Evolutionary conservation across 2,329 filamentous ascomycete species (phyloP).

Genomic region (Hypoxylon sp.): DNA sequence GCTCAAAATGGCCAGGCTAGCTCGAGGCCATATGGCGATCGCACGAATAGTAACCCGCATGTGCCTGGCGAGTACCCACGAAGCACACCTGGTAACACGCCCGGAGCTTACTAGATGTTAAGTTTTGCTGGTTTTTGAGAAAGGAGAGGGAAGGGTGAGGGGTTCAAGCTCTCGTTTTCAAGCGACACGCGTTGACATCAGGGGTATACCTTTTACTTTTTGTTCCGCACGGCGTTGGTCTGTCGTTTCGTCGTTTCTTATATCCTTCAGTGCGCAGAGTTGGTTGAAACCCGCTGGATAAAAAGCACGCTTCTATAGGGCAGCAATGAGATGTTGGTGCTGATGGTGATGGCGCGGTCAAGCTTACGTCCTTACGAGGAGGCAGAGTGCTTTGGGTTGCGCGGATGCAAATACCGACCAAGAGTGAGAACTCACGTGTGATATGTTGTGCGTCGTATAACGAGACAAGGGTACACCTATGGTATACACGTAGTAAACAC

Average conservation of each 20-base stretch:
- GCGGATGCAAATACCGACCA: conserved; percentile 1
- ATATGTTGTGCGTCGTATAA: neutral
- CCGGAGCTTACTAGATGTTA: conserved; percentile 33
- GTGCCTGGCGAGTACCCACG: conserved; percentile 53
- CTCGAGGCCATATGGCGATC: conserved; percentile 34
- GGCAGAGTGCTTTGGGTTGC: neutral
- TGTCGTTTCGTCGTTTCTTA: conserved; percentile 5
- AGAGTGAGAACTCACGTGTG: neutral
- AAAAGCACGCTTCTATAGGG: neutral
- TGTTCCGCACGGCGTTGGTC: conserved; percentile 27
- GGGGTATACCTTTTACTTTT: conserved; percentile 21
- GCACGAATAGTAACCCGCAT: conserved; percentile 51
- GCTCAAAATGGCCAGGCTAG: conserved; percentile 41
- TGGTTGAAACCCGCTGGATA: neutral
- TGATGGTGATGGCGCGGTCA: neutral
- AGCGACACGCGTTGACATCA: conserved; percentile 3
- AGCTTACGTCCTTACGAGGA: neutral
- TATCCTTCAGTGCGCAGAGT: conserved; percentile 9
- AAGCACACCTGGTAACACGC: conserved; percentile 39
- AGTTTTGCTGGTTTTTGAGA: neutral
- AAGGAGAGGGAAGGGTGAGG: neutral
- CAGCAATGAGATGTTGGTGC: neutral
- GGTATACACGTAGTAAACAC: conserved; percentile 10
- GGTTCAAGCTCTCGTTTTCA: neutral
- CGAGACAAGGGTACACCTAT: neutral